Evolutionary conservation across 2,329 filamentous ascomycete genomes (phyloP).

Genomic region (Arthrobotrys conoides): DNA sequence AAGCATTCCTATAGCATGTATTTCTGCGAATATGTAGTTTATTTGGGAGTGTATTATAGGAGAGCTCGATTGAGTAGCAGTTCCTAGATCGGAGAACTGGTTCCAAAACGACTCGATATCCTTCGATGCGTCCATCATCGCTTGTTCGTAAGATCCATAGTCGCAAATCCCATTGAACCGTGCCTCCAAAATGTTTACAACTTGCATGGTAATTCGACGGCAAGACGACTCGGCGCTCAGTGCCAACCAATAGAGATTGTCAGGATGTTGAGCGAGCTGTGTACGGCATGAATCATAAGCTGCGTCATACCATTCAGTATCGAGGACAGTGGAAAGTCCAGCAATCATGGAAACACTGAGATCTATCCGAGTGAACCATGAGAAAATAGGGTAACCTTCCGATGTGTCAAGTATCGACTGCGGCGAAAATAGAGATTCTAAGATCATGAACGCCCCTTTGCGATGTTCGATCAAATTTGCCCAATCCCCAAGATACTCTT

Average conservation of each 20-base stretch:
- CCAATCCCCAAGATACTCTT: constrained; percentile 98
- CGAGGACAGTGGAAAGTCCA: constrained; percentile 80
- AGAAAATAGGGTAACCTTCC: constrained; percentile 79
- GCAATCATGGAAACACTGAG: constrained; percentile 86
- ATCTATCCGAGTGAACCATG: constrained; percentile 94
- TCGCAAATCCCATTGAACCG: constrained; percentile 75
- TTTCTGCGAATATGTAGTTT: constrained; percentile 49
- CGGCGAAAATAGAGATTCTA: constrained; percentile 83
- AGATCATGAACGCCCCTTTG: constrained; percentile 85
- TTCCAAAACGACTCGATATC: constrained; percentile 62
- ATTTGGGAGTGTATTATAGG: constrained; percentile 16
- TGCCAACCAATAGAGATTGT: constrained; percentile 76
- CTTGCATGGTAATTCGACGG: constrained; percentile 82
- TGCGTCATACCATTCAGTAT: constrained; percentile 82
- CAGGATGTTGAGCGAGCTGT: constrained; percentile 74
- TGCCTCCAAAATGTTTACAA: constrained; percentile 81
- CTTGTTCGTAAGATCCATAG: constrained; percentile 73
- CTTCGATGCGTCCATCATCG: constrained; percentile 74
- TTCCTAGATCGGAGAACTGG: constrained; percentile 68
- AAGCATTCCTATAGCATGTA: constrained; percentile 53
- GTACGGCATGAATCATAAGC: constrained; percentile 76
- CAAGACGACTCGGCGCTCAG: constrained; percentile 77
- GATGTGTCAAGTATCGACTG: constrained; percentile 80
- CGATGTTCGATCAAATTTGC: constrained; percentile 93
- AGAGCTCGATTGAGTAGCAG: constrained; percentile 71